These are phyloP conservation scores for Capsicum chinense DNA, from an alignment of 257 asterid species.

Conservation along the genomic window DNA sequence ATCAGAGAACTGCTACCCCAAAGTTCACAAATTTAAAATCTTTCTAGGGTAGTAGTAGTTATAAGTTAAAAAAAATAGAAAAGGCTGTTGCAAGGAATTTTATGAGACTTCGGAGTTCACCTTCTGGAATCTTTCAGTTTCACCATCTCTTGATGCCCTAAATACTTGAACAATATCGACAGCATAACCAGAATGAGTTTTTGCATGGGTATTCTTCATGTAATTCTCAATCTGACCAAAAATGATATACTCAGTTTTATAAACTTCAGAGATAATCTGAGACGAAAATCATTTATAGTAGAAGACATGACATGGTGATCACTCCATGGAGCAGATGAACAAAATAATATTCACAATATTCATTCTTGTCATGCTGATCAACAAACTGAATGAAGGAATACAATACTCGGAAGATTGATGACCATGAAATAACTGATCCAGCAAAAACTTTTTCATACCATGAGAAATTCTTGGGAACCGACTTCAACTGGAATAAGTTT, in stretches of 20 bases:
- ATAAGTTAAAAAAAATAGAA: neutral
- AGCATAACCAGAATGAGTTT: slow-evolving; percentile 70
- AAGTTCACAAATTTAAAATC: slow-evolving; percentile 28
- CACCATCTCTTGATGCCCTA: slow-evolving; percentile 81
- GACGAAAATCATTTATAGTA: neutral
- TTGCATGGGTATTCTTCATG: slow-evolving; percentile 88
- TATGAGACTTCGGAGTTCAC: slow-evolving; percentile 40
- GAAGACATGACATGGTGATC: neutral
- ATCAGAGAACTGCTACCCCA: slow-evolving; percentile 57
- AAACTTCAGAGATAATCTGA: neutral
- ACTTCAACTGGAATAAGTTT: slow-evolving; percentile 70
- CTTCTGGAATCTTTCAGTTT: slow-evolving; percentile 71
- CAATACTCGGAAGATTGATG: slow-evolving; percentile 18
- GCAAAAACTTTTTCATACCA: slow-evolving; percentile 43
- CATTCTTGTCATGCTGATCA: neutral
- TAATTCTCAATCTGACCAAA: slow-evolving; percentile 70
- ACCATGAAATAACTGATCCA: slow-evolving; percentile 36
- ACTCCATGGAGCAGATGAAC: slow-evolving; percentile 2
- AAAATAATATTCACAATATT: neutral
- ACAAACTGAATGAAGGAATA: slow-evolving; percentile 24
- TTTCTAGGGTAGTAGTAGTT: neutral
- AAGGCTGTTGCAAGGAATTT: neutral
- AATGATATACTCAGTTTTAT: slow-evolving; percentile 17
- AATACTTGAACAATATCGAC: slow-evolving; percentile 76
- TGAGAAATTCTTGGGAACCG: slow-evolving; percentile 59